A percentile compares a stretch with the other conserved stretches of the same genome.
Evolutionary conservation across 805 yeast genomes (phyloP).

Genomic region (Kodamaea sagamina): DNA sequence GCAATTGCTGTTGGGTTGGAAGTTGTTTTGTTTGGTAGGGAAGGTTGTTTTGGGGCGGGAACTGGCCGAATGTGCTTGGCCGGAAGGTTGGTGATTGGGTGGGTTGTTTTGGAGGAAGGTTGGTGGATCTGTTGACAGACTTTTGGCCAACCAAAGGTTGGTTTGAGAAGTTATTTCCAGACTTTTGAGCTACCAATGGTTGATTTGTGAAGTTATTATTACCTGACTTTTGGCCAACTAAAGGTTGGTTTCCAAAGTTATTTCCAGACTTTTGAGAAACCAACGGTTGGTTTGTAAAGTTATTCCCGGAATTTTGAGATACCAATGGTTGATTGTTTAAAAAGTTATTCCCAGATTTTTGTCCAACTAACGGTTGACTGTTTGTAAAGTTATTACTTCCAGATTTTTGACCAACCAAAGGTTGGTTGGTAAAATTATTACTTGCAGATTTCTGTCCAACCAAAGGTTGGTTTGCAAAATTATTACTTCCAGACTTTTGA

Average conservation of each 20-base stretch:
- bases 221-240: slow-evolving; percentile 1
- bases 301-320: no score
- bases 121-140: neutral
- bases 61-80: neutral
- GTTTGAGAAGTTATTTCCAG: neutral
- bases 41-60: neutral
- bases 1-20: slow-evolving; percentile 1
- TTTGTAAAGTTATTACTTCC: neutral
- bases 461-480: neutral
- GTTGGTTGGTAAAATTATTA: no score
- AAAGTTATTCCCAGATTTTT: no score
- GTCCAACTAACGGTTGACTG: no score
- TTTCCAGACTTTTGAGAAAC: neutral
- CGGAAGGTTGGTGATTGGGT: neutral
- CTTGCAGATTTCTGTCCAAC: neutral
- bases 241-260: neutral
- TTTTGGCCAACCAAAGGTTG: no score
- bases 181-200: neutral
- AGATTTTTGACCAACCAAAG: no score
- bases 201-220: neutral
- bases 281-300: no score
- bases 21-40: neutral
- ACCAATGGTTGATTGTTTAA: no score
- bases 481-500: neutral
- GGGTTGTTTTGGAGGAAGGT: neutral